Percentiles rank a stretch among this genome's conserved stretches.
These are phyloP conservation scores for Gaeumannomyces sp. DNA, from an alignment of 2,329 filamentous ascomycete species.

Conservation along the genomic window DNA sequence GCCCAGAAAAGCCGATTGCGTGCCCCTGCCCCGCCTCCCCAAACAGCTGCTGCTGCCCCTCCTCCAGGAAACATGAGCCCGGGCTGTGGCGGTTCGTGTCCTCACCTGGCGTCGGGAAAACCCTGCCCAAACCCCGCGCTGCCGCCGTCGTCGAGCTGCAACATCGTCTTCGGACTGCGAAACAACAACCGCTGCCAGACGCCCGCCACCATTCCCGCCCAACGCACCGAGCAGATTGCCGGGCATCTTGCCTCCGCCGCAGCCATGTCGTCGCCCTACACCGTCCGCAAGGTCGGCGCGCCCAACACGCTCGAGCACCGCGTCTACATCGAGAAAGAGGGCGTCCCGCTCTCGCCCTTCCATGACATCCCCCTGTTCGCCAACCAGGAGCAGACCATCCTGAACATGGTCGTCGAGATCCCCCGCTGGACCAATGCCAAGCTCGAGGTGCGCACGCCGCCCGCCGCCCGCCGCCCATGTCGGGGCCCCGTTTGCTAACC, in stretches of 20 bases:
- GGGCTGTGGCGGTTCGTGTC: conserved; percentile 1
- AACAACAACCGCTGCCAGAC: neutral
- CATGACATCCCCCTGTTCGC: conserved; percentile 98
- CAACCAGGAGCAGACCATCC: conserved; percentile 88
- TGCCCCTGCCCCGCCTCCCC: conserved; percentile 16
- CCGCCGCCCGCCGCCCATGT: neutral
- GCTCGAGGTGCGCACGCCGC: conserved; percentile 72
- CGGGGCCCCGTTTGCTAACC: neutral
- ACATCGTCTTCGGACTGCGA: neutral
- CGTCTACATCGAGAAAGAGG: conserved; percentile 97
- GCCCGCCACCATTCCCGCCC: conserved; percentile 38
- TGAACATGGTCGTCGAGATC: conserved; percentile 99
- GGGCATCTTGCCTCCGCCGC: conserved; percentile 41
- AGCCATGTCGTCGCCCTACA: conserved; percentile 60
- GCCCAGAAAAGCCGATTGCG: neutral
- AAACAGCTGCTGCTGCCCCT: conserved; percentile 16
- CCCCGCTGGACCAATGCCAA: conserved; percentile 99
- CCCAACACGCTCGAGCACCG: conserved; percentile 95
- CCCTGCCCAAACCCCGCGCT: neutral
- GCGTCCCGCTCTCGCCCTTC: conserved; percentile 87
- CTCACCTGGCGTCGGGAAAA: conserved; percentile 1
- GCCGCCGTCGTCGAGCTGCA: neutral
- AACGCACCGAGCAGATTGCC: conserved; percentile 48
- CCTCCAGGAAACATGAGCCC: conserved; percentile 20
- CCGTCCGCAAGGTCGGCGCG: conserved; percentile 78